phyloP scores from a whole-genome alignment of 2,329 filamentous ascomycete species.

The Pseudofabraea citricarpa region DNA sequence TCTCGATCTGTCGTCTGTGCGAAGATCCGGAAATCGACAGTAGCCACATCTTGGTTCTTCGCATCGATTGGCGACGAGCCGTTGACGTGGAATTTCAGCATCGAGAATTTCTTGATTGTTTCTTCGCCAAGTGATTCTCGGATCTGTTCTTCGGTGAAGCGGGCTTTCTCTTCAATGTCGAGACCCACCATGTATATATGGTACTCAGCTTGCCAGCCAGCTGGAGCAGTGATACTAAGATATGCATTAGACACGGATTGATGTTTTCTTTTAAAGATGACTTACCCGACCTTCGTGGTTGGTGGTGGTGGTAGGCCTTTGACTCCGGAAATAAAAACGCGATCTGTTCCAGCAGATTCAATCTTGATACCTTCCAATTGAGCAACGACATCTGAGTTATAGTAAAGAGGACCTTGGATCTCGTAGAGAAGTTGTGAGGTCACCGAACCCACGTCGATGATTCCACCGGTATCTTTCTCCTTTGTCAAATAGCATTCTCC shows the following conservation, averaged over 20 bases:
- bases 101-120: conserved; percentile 1
- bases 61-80: conserved; percentile 33
- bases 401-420: conserved; percentile 51
- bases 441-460: conserved; percentile 42
- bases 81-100: conserved; percentile 18
- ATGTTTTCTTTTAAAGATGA: too few relatives aligned
- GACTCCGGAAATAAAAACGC: conserved; percentile 42
- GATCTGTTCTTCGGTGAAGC: conserved; percentile 34
- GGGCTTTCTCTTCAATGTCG: conserved; percentile 35
- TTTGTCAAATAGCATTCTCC: conserved; percentile 38
- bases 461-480: conserved; percentile 35
- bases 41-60: conserved; percentile 38
- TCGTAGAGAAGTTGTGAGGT: conserved; percentile 49
- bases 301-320: conserved; percentile 32
- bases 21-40: conserved; percentile 41
- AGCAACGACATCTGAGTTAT: conserved; percentile 52
- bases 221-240: conserved; percentile 32
- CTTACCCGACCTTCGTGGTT: conserved; percentile 34
- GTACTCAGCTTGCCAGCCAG: conserved; percentile 38
- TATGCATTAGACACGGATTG: too few relatives aligned
- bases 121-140: conserved; percentile 3
- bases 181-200: conserved; percentile 39
- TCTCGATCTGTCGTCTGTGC: conserved; percentile 37
- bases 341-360: conserved; percentile 41
- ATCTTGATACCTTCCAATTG: conserved; percentile 45